phyloP scores from a whole-genome alignment of 2,329 filamentous ascomycete genomes.

The Trichoderma sp. region DNA sequence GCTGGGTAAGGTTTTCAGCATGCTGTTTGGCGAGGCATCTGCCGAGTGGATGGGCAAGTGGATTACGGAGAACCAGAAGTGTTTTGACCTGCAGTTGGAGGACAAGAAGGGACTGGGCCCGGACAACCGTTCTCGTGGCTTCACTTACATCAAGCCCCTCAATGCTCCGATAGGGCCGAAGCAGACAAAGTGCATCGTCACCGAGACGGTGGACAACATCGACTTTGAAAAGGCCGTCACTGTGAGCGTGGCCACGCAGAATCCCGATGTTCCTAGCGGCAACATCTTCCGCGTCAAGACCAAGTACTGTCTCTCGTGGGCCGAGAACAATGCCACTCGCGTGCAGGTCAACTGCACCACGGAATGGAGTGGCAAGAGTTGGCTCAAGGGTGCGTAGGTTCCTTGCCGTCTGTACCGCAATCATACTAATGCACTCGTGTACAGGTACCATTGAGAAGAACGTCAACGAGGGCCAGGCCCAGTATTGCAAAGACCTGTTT shows the following conservation, averaged over 20 bases:
- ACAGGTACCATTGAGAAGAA: slow-evolving; percentile 93
- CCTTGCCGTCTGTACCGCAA: neutral
- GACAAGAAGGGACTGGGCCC: slow-evolving; percentile 77
- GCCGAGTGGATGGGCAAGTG: slow-evolving; percentile 83
- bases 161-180: slow-evolving; percentile 82
- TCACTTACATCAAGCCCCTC: slow-evolving; percentile 90
- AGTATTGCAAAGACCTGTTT: slow-evolving; percentile 80
- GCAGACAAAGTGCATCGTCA: slow-evolving; percentile 92
- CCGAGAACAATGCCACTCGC: slow-evolving; percentile 79
- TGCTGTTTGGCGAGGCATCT: slow-evolving; percentile 83
- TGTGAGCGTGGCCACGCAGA: slow-evolving; percentile 81
- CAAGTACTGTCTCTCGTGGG: slow-evolving; percentile 93
- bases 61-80: slow-evolving; percentile 85
- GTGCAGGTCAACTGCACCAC: slow-evolving; percentile 86
- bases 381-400: slow-evolving; percentile 76
- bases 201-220: slow-evolving; percentile 78
- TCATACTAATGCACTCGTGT: slow-evolving; percentile 37
- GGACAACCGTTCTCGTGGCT: slow-evolving; percentile 74
- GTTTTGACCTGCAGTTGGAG: slow-evolving; percentile 81
- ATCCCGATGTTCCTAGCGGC: slow-evolving; percentile 91
- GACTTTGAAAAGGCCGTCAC: slow-evolving; percentile 87
- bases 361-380: slow-evolving; percentile 97
- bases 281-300: slow-evolving; percentile 92
- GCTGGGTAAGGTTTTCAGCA: slow-evolving; percentile 84
- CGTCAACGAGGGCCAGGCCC: slow-evolving; percentile 82